These are phyloP conservation scores for Xylariaceae sp. DNA, from an alignment of 2,329 filamentous ascomycete species.

Conservation along the genomic window DNA sequence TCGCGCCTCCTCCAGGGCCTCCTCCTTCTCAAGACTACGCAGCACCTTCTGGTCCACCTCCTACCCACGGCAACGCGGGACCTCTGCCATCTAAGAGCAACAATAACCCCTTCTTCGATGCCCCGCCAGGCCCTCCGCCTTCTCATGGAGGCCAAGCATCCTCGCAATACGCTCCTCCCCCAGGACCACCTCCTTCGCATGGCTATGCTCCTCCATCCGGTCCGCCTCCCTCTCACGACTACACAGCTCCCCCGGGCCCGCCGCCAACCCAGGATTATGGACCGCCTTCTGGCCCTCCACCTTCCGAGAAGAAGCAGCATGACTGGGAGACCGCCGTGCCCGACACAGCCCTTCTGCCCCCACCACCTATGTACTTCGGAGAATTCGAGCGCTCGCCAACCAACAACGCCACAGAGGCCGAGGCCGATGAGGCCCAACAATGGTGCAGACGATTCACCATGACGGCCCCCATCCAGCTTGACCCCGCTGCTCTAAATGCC, in stretches of 20 bases:
- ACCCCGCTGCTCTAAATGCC: constrained; percentile 42
- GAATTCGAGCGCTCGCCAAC: constrained; percentile 62
- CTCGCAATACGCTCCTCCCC: neutral
- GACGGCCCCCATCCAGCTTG: constrained; percentile 47
- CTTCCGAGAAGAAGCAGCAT: constrained; percentile 43
- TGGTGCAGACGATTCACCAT: constrained; percentile 65
- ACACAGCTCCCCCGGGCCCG: constrained; percentile 34
- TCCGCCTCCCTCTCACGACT: constrained; percentile 25
- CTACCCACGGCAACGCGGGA: constrained; percentile 22
- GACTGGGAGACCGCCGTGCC: constrained; percentile 70
- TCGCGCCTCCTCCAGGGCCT: constrained; percentile 26
- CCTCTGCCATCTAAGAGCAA: constrained; percentile 31
- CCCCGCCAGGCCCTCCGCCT: constrained; percentile 38
- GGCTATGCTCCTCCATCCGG: constrained; percentile 10
- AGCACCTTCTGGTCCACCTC: constrained; percentile 20
- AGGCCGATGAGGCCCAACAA: constrained; percentile 59
- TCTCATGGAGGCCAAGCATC: neutral
- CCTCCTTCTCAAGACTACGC: constrained; percentile 10
- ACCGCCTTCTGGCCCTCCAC: constrained; percentile 31
- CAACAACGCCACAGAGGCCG: constrained; percentile 63
- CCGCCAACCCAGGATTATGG: constrained; percentile 29
- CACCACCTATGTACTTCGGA: constrained; percentile 63
- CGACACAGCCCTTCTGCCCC: constrained; percentile 68
- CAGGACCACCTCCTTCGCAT: constrained; percentile 20
- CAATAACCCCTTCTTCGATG: constrained; percentile 62